Percentiles rank a stretch among this genome's conserved stretches.
Evolutionary conservation across 2,329 filamentous ascomycete species (phyloP).

Genomic region (Lachnellula occidentalis): DNA sequence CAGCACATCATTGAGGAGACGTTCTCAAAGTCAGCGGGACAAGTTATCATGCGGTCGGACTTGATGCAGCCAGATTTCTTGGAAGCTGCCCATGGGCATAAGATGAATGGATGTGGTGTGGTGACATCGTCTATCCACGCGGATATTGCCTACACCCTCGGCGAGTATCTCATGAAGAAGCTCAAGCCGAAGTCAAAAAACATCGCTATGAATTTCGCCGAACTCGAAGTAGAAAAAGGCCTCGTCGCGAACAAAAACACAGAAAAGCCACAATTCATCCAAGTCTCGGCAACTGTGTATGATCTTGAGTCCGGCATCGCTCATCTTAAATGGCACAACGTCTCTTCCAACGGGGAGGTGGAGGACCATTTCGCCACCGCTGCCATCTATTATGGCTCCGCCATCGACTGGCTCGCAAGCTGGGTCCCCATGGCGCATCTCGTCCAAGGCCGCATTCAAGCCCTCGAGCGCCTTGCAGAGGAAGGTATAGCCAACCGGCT

Average conservation of each 20-base stretch:
- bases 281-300: slow-evolving; percentile 21
- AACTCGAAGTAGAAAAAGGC: slow-evolving; percentile 35
- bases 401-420: neutral
- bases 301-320: slow-evolving; percentile 42
- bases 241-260: slow-evolving; percentile 31
- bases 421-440: slow-evolving; percentile 5
- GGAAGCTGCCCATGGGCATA: slow-evolving; percentile 8
- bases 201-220: slow-evolving; percentile 33
- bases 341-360: slow-evolving; percentile 31
- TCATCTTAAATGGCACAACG: slow-evolving; percentile 14
- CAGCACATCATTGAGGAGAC: slow-evolving; percentile 49
- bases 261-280: slow-evolving; percentile 30
- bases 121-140: slow-evolving; percentile 47
- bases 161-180: slow-evolving; percentile 42
- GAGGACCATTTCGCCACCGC: slow-evolving; percentile 11
- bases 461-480: slow-evolving; percentile 41
- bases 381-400: neutral
- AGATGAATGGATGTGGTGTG: slow-evolving; percentile 12
- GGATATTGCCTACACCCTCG: slow-evolving; percentile 54
- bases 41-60: slow-evolving; percentile 7
- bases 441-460: slow-evolving; percentile 30
- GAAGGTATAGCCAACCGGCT: slow-evolving; percentile 52
- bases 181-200: slow-evolving; percentile 34
- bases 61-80: slow-evolving; percentile 8
- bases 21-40: slow-evolving; percentile 11